phyloP scores from a whole-genome alignment of 345 rosid genomes.

The Microthlaspi erraticum region DNA sequence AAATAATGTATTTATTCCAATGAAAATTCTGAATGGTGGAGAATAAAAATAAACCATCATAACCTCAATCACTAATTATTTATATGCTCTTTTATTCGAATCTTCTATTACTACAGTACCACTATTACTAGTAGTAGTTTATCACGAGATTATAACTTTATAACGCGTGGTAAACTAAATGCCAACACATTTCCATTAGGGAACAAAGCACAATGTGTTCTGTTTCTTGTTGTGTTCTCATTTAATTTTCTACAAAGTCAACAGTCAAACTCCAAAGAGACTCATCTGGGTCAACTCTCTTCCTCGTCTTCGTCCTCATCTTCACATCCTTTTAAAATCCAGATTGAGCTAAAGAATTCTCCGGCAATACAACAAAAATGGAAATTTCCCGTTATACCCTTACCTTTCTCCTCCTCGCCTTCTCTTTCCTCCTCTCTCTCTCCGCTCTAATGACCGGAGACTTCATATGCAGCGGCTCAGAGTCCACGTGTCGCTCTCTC shows the following conservation, averaged over 20 bases:
- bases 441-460: slow-evolving; percentile 38
- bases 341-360: neutral
- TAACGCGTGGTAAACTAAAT: no score
- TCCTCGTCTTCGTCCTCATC: neutral
- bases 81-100: no score
- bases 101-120: no score
- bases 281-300: slow-evolving; percentile 29
- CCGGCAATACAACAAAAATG: slow-evolving; percentile 23
- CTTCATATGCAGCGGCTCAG: slow-evolving; percentile 56
- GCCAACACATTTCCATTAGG: no score
- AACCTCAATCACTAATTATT: no score
- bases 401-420: neutral
- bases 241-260: slow-evolving; percentile 6
- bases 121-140: no score
- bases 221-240: slow-evolving; percentile 17
- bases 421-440: slow-evolving; percentile 35
- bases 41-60: no score
- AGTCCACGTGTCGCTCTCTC: slow-evolving; percentile 46
- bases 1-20: no score
- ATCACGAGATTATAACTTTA: no score
- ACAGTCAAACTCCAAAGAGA: slow-evolving; percentile 10
- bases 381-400: slow-evolving; percentile 28
- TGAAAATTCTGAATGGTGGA: no score
- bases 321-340: slow-evolving; percentile 5
- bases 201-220: no score